These are phyloP conservation scores for Scenedesmus sp. DNA, from an alignment of 163 green algal genomes.

Conservation along the genomic window DNA sequence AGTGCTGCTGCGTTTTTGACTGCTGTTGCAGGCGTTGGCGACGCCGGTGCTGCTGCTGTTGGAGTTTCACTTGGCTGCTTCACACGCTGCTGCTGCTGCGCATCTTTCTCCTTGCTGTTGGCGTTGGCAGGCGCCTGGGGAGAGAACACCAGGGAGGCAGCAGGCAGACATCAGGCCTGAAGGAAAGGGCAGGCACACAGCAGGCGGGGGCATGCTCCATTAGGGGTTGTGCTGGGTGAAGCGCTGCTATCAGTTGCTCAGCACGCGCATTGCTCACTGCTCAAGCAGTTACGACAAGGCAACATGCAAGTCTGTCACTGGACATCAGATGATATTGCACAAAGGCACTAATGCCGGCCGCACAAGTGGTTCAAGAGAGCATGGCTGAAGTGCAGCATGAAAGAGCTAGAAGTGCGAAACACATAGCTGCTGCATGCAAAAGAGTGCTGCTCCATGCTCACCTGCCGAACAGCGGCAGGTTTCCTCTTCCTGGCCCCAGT, in stretches of 20 bases:
- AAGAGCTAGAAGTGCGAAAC: not conserved
- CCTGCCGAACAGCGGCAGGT: conserved; percentile 31
- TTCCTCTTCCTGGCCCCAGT: conserved; percentile 30
- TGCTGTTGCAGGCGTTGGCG: not conserved
- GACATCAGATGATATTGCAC: not conserved
- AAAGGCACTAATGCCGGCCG: not conserved
- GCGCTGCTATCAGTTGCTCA: not conserved
- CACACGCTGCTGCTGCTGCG: not conserved
- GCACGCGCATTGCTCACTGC: not conserved
- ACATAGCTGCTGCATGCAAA: not conserved
- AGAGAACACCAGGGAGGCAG: not conserved
- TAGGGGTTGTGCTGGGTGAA: not conserved
- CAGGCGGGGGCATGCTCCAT: conserved; percentile 17
- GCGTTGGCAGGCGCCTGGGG: conserved; percentile 4
- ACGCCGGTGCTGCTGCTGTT: conserved; percentile 1
- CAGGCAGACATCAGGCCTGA: conserved; percentile 30
- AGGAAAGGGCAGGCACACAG: conserved; percentile 13
- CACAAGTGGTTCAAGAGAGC: not conserved
- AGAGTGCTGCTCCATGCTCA: not conserved
- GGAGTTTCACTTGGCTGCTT: not conserved
- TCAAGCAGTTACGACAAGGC: not conserved
- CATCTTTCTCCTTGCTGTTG: not conserved
- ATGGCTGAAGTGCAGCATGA: not conserved
- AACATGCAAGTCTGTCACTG: not conserved
- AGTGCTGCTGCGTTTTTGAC: not conserved